These are phyloP conservation scores for Liriodendron chinense DNA, from an alignment of 164 flowering plant species.

Conservation along the genomic window DNA sequence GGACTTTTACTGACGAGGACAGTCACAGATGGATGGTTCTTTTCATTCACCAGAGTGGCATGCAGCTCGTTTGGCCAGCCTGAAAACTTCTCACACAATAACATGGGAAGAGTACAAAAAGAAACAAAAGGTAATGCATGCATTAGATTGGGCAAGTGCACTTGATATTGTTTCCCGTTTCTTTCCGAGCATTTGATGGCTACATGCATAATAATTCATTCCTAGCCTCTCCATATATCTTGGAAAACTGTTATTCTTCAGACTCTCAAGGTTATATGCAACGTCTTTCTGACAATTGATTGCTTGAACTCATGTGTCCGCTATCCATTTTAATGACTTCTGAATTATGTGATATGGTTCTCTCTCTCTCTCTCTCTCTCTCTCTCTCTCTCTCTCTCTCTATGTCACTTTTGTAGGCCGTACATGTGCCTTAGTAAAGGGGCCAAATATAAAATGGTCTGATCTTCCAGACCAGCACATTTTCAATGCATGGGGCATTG, in stretches of 20 bases:
- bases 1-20: conserved; percentile 76
- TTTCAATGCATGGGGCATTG: no score
- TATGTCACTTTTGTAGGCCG: neutral
- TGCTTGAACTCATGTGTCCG: neutral
- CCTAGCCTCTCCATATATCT: neutral
- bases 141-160: neutral
- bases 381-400: conserved; percentile 2
- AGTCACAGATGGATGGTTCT: conserved; percentile 99
- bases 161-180: neutral
- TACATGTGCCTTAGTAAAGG: no score
- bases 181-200: neutral
- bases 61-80: conserved; percentile 99
- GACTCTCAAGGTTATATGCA: neutral
- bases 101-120: conserved; percentile 97
- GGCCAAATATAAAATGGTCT: no score
- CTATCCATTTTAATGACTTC: neutral
- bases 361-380: neutral
- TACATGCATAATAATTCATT: neutral
- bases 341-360: neutral
- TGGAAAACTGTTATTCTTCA: no score
- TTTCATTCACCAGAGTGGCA: conserved; percentile 99
- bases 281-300: neutral
- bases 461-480: no score
- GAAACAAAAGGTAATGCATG: conserved; percentile 73
- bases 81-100: conserved; percentile 90